phyloP scores from a whole-genome alignment of 768 basidiomycete species.

The Phylloporus sp. region DNA sequence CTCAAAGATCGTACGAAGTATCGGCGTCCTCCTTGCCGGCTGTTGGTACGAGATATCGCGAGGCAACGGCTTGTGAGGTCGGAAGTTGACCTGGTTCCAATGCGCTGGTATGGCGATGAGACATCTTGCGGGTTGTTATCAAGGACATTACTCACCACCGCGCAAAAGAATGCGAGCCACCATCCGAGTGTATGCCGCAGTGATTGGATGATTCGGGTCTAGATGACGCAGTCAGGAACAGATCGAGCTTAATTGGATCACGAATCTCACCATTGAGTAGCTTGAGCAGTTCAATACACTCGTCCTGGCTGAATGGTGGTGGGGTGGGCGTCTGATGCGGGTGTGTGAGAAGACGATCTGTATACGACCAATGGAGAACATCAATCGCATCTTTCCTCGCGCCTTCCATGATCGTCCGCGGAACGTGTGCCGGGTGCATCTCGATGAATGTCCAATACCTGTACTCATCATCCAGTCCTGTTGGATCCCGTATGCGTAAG shows the following conservation, averaged over 20 bases:
- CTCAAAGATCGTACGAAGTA: constrained; percentile 52
- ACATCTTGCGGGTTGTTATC: background rate
- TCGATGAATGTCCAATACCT: constrained; percentile 83
- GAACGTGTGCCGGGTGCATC: constrained; percentile 68
- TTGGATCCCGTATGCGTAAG: background rate
- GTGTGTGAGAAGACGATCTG: constrained; percentile 69
- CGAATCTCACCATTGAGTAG: constrained; percentile 45
- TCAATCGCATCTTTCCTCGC: constrained; percentile 70
- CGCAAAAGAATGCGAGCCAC: constrained; percentile 67
- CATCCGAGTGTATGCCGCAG: constrained; percentile 54
- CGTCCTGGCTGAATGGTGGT: constrained; percentile 70
- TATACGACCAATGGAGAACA: constrained; percentile 76
- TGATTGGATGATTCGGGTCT: constrained; percentile 23
- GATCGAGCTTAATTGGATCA: background rate
- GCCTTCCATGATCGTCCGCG: constrained; percentile 44
- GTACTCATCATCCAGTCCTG: constrained; percentile 73
- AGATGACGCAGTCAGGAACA: constrained; percentile 1
- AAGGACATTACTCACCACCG: constrained; percentile 46
- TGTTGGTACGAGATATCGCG: constrained; percentile 40
- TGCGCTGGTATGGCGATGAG: constrained; percentile 36
- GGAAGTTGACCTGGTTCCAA: constrained; percentile 70
- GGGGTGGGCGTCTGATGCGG: constrained; percentile 41
- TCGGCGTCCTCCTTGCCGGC: constrained; percentile 29
- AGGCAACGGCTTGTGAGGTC: constrained; percentile 64
- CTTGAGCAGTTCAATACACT: constrained; percentile 70